Percentiles rank a stretch among this genome's conserved stretches.
phyloP scores from a whole-genome alignment of 1,139 yeast species.

The Yamadazyma blattariae region DNA sequence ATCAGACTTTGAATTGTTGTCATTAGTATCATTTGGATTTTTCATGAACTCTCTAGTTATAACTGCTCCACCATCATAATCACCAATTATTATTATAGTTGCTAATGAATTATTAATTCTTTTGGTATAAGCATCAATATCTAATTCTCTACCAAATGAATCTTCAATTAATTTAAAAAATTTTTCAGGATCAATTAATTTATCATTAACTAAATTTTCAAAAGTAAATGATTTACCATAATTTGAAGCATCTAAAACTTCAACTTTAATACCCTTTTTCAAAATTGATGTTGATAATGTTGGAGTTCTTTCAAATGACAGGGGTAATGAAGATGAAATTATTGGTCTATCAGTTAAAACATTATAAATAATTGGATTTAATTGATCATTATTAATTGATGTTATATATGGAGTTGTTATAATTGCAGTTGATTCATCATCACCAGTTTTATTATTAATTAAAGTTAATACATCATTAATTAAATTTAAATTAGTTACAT shows the following conservation, averaged over 20 bases:
- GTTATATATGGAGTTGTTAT: conserved; percentile 42
- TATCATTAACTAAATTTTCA: conserved; percentile 42
- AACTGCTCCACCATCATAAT: conserved; percentile 93
- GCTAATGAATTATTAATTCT: conserved; percentile 69
- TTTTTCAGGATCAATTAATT: conserved; percentile 53
- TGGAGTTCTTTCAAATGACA: conserved; percentile 63
- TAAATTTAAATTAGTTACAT: conserved; percentile 51
- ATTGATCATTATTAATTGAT: conserved; percentile 43
- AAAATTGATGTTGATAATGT: conserved; percentile 72
- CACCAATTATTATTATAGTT: conserved; percentile 81
- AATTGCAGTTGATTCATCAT: conserved; percentile 45
- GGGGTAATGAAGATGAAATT: conserved; percentile 90
- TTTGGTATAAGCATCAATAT: conserved; percentile 58
- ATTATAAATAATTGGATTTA: conserved; percentile 84
- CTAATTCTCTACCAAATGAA: conserved; percentile 72
- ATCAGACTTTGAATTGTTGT: conserved; percentile 5
- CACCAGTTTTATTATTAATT: conserved; percentile 27
- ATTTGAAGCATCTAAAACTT: conserved; percentile 38
- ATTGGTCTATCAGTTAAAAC: conserved; percentile 87
- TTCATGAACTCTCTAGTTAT: conserved; percentile 64
- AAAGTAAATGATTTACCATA: conserved; percentile 36
- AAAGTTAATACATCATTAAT: conserved; percentile 45
- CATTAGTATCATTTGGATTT: not conserved
- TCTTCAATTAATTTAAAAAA: conserved; percentile 66
- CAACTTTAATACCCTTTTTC: conserved; percentile 72